phyloP scores from a whole-genome alignment of 768 basidiomycete species.

The Agrocybe praecox region DNA sequence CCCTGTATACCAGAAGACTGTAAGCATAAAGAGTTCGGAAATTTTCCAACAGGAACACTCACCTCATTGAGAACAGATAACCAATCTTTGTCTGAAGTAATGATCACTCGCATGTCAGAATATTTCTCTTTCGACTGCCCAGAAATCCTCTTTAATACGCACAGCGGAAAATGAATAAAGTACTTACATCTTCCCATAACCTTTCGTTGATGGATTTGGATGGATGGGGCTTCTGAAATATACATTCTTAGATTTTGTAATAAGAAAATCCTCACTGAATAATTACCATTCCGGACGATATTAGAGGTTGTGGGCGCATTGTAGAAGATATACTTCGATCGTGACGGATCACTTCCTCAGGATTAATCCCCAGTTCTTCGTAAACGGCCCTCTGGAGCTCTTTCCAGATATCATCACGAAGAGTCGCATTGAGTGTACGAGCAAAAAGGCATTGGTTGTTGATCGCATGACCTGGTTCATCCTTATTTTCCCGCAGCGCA shows the following conservation, averaged over 20 bases:
- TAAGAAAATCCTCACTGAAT: too few species aligned
- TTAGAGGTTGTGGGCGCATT: too few species aligned
- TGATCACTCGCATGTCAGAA: background rate
- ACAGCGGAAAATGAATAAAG: background rate
- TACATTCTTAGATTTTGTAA: too few species aligned
- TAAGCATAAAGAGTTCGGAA: too few species aligned
- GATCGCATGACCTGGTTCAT: background rate
- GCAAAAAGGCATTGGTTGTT: background rate
- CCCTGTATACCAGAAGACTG: too few species aligned
- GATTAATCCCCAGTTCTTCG: background rate
- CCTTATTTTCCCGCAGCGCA: background rate
- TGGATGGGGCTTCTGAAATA: too few species aligned
- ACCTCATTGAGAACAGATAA: background rate
- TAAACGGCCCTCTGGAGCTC: background rate
- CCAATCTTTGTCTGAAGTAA: slow-evolving; percentile 2
- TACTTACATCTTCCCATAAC: background rate
- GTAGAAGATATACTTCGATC: background rate
- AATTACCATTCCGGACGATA: too few species aligned
- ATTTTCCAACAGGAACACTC: background rate
- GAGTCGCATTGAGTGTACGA: slow-evolving; percentile 6
- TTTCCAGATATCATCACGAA: slow-evolving; percentile 3
- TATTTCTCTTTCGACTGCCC: background rate
- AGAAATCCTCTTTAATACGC: background rate
- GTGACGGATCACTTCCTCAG: background rate
- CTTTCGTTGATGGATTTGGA: too few species aligned